These are phyloP conservation scores for Karstenula rhodostoma DNA, from an alignment of 2,329 filamentous ascomycete species.

Conservation along the genomic window DNA sequence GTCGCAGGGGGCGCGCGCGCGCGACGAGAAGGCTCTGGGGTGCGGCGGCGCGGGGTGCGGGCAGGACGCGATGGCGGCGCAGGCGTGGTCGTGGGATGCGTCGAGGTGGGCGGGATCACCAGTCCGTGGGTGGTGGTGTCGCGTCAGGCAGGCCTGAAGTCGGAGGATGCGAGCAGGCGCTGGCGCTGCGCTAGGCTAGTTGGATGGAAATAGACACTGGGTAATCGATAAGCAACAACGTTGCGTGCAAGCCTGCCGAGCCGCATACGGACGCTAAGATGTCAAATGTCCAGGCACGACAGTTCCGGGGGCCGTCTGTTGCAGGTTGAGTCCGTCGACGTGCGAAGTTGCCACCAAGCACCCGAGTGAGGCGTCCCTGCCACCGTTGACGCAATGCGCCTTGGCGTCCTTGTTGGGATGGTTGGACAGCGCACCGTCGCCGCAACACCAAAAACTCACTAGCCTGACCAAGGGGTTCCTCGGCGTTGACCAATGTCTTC, in stretches of 20 bases:
- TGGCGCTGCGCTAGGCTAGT: constrained; percentile 21
- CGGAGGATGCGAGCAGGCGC: constrained; percentile 14
- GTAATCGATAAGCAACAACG: constrained; percentile 30
- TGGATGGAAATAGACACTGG: constrained; percentile 22
- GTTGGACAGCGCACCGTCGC: neutral
- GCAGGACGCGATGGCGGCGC: constrained; percentile 8
- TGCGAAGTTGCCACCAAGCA: constrained; percentile 8
- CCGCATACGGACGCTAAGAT: constrained; percentile 15
- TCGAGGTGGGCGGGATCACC: constrained; percentile 13
- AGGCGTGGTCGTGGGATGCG: constrained; percentile 15
- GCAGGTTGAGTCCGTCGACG: constrained; percentile 6
- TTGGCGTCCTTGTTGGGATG: constrained; percentile 21
- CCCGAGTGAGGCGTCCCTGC: constrained; percentile 15
- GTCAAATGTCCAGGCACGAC: neutral
- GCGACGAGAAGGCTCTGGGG: constrained; percentile 3
- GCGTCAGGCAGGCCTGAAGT: constrained; percentile 10
- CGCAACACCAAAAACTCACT: constrained; percentile 3
- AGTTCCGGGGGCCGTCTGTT: neutral
- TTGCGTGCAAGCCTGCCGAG: constrained; percentile 13
- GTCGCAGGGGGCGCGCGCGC: constrained; percentile 15
- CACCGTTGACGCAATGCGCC: constrained; percentile 22
- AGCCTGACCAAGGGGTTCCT: neutral
- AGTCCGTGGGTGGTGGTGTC: constrained; percentile 24
- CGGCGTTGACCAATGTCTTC: neutral
- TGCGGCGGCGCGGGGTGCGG: neutral